Evolutionary conservation across 495 filamentous ascomycete species (phyloP).

Genomic region (Chaetomium fimeti): DNA sequence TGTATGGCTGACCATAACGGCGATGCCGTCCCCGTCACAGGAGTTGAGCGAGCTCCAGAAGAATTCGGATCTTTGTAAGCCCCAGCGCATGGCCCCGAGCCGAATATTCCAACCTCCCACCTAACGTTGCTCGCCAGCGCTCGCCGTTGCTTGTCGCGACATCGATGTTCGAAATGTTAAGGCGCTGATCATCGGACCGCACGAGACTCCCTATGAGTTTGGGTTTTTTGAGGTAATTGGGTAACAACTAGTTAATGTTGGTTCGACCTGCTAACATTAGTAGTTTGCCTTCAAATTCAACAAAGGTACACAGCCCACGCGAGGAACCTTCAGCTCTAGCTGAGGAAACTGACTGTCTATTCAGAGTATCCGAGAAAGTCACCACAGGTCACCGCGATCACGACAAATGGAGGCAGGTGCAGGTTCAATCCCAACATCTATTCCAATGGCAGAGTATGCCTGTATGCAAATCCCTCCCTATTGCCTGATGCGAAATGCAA

Average conservation of each 20-base stretch:
- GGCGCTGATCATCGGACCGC: conserved; percentile 87
- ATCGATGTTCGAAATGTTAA: conserved; percentile 83
- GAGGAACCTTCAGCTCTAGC: neutral
- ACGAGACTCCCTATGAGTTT: conserved; percentile 94
- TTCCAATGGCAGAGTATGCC: conserved; percentile 81
- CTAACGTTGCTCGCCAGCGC: conserved; percentile 51
- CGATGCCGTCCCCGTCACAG: conserved; percentile 43
- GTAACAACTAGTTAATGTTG: neutral
- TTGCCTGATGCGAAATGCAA: neutral
- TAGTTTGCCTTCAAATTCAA: conserved; percentile 68
- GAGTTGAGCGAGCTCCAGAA: conserved; percentile 82
- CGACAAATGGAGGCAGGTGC: conserved; percentile 81
- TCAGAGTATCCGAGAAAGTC: conserved; percentile 85
- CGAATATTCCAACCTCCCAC: neutral
- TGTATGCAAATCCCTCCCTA: conserved; percentile 54
- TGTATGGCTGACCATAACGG: conserved; percentile 40
- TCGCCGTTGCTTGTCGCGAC: conserved; percentile 83
- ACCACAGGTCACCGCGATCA: conserved; percentile 69
- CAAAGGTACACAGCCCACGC: conserved; percentile 49
- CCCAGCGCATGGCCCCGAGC: neutral
- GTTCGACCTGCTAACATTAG: conserved; percentile 27
- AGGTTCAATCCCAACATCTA: conserved; percentile 99
- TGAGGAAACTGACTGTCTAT: neutral
- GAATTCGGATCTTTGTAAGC: conserved; percentile 75
- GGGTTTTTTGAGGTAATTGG: conserved; percentile 84